Percentiles rank a stretch among this genome's conserved stretches.
Evolutionary conservation across 768 basidiomycete genomes (phyloP).

Genomic region (Collybia mongolica): DNA sequence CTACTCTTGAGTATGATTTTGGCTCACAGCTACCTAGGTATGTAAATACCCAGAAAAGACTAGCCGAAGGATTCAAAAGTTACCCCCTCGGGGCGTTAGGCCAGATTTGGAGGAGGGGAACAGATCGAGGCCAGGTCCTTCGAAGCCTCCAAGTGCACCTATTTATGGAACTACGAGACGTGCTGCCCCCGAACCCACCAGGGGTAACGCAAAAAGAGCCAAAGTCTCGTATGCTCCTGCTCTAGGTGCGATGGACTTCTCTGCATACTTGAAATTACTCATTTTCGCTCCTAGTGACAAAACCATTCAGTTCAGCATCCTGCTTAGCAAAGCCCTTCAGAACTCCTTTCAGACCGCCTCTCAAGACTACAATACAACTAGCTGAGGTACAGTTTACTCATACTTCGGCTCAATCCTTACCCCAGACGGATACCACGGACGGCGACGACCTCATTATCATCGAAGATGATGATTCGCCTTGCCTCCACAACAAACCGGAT

Average conservation of each 20-base stretch:
- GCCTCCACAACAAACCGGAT: neutral
- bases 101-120: constrained; percentile 4
- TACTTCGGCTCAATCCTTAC: neutral
- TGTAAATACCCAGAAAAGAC: constrained; percentile 79
- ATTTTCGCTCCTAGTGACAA: constrained; percentile 36
- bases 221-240: constrained; percentile 29
- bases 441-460: constrained; percentile 7
- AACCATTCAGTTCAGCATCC: constrained; percentile 38
- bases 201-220: constrained; percentile 25
- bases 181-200: constrained; percentile 3
- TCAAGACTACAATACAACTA: constrained; percentile 11
- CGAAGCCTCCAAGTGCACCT: neutral
- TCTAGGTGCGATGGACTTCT: constrained; percentile 25
- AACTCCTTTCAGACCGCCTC: constrained; percentile 31
- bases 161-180: constrained; percentile 12
- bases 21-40: constrained; percentile 39
- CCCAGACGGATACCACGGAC: neutral
- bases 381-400: neutral
- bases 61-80: constrained; percentile 41
- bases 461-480: neutral
- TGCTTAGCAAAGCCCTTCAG: constrained; percentile 50
- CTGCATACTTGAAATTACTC: neutral
- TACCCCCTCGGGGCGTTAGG: constrained; percentile 39
- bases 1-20: neutral
- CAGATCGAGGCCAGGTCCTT: neutral